phyloP scores from a whole-genome alignment of 2,329 filamentous ascomycete species.

The Fusarium nanum region DNA sequence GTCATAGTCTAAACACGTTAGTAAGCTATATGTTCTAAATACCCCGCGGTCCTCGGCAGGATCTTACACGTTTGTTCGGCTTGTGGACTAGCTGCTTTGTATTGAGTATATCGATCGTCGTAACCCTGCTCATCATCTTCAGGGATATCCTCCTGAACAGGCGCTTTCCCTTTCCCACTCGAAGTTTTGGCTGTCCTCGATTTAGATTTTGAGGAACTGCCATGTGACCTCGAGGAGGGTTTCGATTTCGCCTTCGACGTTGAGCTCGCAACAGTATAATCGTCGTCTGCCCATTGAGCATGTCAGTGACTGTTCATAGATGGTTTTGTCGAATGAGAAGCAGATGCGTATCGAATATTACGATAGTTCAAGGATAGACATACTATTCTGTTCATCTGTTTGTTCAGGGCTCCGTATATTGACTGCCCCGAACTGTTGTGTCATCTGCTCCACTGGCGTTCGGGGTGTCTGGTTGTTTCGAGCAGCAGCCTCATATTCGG shows the following conservation, averaged over 20 bases:
- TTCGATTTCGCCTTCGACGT: constrained; percentile 30
- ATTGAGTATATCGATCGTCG: background rate
- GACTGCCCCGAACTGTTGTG: constrained; percentile 36
- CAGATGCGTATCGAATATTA: background rate
- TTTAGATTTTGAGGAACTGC: constrained; percentile 34
- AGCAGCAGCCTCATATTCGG: constrained; percentile 18
- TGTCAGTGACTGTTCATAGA: constrained; percentile 14
- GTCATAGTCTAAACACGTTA: constrained; percentile 19
- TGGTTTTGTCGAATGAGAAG: no score
- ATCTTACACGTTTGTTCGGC: constrained; percentile 13
- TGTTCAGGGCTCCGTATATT: constrained; percentile 38
- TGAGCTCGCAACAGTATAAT: constrained; percentile 36
- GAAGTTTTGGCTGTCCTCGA: constrained; percentile 38
- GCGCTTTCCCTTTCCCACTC: constrained; percentile 40
- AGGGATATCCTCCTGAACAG: constrained; percentile 27
- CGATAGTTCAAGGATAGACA: constrained; percentile 2
- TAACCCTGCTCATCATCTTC: constrained; percentile 31
- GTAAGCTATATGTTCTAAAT: background rate
- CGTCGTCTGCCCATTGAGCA: constrained; percentile 20
- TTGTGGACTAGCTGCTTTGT: background rate
- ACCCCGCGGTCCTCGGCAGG: background rate
- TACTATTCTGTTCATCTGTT: constrained; percentile 40
- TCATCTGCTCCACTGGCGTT: constrained; percentile 42
- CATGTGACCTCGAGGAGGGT: constrained; percentile 26
- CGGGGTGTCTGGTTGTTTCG: constrained; percentile 42